Evolutionary conservation across 1,139 yeast genomes (phyloP).

Genomic region (Pichiaceae sp.): DNA sequence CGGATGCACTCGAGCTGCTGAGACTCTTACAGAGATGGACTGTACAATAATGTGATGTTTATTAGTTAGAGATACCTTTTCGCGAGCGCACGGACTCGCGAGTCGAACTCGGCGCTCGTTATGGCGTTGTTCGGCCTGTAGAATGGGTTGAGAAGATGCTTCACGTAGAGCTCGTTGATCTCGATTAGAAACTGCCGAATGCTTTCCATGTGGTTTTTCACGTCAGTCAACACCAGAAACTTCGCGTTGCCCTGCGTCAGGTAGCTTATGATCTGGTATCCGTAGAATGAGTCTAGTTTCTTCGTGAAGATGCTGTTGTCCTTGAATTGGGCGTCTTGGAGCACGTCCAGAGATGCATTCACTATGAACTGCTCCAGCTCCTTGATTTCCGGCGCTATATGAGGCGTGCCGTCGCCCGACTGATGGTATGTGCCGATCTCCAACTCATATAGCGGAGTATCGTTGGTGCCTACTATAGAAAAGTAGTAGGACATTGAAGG

Average conservation of each 20-base stretch:
- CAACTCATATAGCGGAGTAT: constrained; percentile 78
- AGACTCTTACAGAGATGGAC: not conserved
- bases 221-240: constrained; percentile 43
- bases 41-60: not conserved
- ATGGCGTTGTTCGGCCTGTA: constrained; percentile 73
- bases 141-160: constrained; percentile 80
- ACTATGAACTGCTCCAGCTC: constrained; percentile 84
- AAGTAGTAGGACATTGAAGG: constrained; percentile 61
- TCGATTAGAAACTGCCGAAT: constrained; percentile 81
- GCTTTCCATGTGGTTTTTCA: constrained; percentile 52
- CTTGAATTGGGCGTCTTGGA: constrained; percentile 86
- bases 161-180: constrained; percentile 79
- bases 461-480: constrained; percentile 81
- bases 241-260: constrained; percentile 85
- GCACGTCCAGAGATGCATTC: constrained; percentile 80
- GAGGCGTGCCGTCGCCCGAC: constrained; percentile 53
- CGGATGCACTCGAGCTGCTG: constrained; percentile 1
- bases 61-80: constrained; percentile 49
- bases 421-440: constrained; percentile 74
- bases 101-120: constrained; percentile 66
- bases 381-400: constrained; percentile 61
- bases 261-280: constrained; percentile 70
- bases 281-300: constrained; percentile 79
- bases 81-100: constrained; percentile 62
- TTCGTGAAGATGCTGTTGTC: constrained; percentile 59